phyloP scores from a whole-genome alignment of 352 stramenopile genomes.

The Globisporangium orthogonon region DNA sequence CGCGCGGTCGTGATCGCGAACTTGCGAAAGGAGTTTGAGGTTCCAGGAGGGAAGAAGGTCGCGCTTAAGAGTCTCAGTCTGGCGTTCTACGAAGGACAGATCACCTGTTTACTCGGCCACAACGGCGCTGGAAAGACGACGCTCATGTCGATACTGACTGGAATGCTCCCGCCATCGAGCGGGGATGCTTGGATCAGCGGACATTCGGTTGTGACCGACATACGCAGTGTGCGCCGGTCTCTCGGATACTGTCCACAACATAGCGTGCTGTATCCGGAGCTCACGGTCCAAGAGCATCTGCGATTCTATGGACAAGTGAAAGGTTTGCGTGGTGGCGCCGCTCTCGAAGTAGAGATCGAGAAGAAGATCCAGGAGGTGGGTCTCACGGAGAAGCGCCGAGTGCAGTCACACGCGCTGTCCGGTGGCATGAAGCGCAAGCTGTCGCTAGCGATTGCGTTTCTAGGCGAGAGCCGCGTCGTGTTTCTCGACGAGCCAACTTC shows the following conservation, averaged over 20 bases:
- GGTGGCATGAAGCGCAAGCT: slow-evolving; percentile 81
- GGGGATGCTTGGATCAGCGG: slow-evolving; percentile 58
- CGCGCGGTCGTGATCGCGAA: slow-evolving; percentile 50
- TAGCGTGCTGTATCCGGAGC: slow-evolving; percentile 93
- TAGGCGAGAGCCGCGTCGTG: slow-evolving; percentile 67
- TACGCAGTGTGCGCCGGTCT: slow-evolving; percentile 84
- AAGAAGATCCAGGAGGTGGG: slow-evolving; percentile 87
- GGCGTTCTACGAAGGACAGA: slow-evolving; percentile 91
- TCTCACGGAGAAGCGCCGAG: slow-evolving; percentile 81
- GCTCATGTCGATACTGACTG: slow-evolving; percentile 76
- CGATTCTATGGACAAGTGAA: slow-evolving; percentile 93
- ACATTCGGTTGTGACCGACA: slow-evolving; percentile 51
- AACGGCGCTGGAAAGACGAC: slow-evolving; percentile 94
- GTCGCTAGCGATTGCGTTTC: slow-evolving; percentile 66
- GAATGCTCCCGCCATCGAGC: slow-evolving; percentile 49
- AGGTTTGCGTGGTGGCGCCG: slow-evolving; percentile 29
- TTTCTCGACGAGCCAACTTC: slow-evolving; percentile 90
- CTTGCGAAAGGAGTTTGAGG: slow-evolving; percentile 75
- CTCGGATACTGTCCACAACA: slow-evolving; percentile 97
- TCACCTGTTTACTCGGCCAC: slow-evolving; percentile 92
- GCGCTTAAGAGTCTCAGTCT: slow-evolving; percentile 85
- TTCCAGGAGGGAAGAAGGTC: slow-evolving; percentile 58
- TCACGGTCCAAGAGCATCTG: slow-evolving; percentile 96
- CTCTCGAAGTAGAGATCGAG: slow-evolving; percentile 19
- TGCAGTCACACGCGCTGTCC: slow-evolving; percentile 47